These are phyloP conservation scores for Juncus inflexus DNA, from an alignment of 176 grass and related monocot genomes.

Conservation along the genomic window DNA sequence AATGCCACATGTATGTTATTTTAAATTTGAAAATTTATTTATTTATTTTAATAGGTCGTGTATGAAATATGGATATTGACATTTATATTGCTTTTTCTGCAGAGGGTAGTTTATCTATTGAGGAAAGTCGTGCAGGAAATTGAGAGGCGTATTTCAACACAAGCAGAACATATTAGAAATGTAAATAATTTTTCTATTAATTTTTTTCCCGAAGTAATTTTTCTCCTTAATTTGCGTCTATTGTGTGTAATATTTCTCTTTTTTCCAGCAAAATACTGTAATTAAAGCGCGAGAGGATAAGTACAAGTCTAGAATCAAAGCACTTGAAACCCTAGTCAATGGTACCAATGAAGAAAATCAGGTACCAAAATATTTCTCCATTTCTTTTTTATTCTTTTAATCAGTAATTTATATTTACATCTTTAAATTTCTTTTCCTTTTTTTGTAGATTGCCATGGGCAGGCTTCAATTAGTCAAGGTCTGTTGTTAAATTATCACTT, in stretches of 20 bases:
- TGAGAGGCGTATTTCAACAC: slow-evolving; percentile 83
- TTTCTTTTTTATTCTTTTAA: not conserved
- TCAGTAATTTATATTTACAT: not conserved
- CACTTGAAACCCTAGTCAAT: slow-evolving; percentile 70
- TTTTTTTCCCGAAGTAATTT: slow-evolving; percentile 15
- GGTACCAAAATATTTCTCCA: slow-evolving; percentile 35
- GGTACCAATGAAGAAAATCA: slow-evolving; percentile 94
- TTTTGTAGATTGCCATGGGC: slow-evolving; percentile 63
- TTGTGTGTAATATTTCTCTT: slow-evolving; percentile 21
- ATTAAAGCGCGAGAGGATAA: slow-evolving; percentile 75
- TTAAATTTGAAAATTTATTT: not conserved
- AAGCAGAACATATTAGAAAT: slow-evolving; percentile 91
- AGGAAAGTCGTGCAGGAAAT: slow-evolving; percentile 94
- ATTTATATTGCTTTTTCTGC: slow-evolving; percentile 27
- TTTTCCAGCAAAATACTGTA: slow-evolving; percentile 77
- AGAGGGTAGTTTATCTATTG: slow-evolving; percentile 79
- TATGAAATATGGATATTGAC: slow-evolving; percentile 26
- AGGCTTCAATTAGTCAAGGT: slow-evolving; percentile 78
- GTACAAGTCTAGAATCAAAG: slow-evolving; percentile 69
- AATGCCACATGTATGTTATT: slow-evolving; percentile 80
- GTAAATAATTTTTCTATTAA: slow-evolving; percentile 46
- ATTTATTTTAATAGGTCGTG: slow-evolving; percentile 15
- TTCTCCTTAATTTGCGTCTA: slow-evolving; percentile 21
- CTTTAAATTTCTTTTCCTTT: slow-evolving; percentile 1
- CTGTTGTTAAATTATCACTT: slow-evolving; percentile 28